phyloP scores from a whole-genome alignment of 768 basidiomycete species.

The Candolleomyces aberdarensis region DNA sequence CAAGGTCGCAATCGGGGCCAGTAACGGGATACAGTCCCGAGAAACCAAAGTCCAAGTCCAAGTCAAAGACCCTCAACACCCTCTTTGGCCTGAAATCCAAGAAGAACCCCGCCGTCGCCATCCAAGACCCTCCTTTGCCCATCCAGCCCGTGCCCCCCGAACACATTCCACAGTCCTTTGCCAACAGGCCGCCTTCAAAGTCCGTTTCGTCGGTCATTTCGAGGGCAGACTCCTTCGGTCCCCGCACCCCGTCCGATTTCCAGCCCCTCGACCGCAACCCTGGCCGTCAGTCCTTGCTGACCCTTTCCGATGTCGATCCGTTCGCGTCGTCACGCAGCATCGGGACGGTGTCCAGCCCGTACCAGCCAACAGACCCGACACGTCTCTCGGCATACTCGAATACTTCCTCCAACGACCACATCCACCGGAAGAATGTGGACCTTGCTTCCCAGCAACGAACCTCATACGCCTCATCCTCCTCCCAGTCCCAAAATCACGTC shows the following conservation, averaged over 20 bases:
- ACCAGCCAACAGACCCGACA: slow-evolving; percentile 40
- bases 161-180: slow-evolving; percentile 20
- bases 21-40: slow-evolving; percentile 20
- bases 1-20: slow-evolving; percentile 30
- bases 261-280: slow-evolving; percentile 29
- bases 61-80: slow-evolving; percentile 42
- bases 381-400: slow-evolving; percentile 54
- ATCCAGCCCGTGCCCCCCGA: slow-evolving; percentile 16
- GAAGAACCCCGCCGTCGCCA: slow-evolving; percentile 51
- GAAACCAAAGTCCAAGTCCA: slow-evolving; percentile 33
- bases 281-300: slow-evolving; percentile 51
- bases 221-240: slow-evolving; percentile 51
- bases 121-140: slow-evolving; percentile 43
- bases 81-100: slow-evolving; percentile 65
- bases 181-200: slow-evolving; percentile 46
- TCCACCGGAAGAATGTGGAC: slow-evolving; percentile 36
- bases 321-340: slow-evolving; percentile 50
- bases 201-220: slow-evolving; percentile 58
- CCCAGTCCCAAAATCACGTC: slow-evolving; percentile 30
- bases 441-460: slow-evolving; percentile 36
- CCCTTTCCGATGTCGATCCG: slow-evolving; percentile 62
- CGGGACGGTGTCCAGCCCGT: slow-evolving; percentile 32
- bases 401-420: slow-evolving; percentile 43
- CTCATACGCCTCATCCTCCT: slow-evolving; percentile 58
- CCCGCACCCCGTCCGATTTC: slow-evolving; percentile 52